Evolutionary conservation across 2,329 filamentous ascomycete species (phyloP).

Genomic region (Xylaria hypoxylon): DNA sequence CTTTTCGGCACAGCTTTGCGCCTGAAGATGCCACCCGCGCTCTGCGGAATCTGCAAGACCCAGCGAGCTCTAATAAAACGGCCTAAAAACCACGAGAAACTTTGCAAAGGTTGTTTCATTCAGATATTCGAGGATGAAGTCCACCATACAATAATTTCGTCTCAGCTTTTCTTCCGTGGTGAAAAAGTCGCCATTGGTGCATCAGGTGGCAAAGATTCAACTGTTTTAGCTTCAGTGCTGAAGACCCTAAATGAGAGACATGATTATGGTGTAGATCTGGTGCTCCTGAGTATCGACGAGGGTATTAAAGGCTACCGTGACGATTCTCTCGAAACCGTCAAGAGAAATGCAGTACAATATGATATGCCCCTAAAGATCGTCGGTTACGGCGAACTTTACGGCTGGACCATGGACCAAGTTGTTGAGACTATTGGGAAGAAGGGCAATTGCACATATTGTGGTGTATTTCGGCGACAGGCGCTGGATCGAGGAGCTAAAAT

Average conservation of each 20-base stretch:
- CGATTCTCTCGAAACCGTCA: constrained; percentile 95
- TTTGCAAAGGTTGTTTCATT: constrained; percentile 92
- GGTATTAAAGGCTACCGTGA: constrained; percentile 97
- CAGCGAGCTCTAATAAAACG: constrained; percentile 89
- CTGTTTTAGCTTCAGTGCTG: constrained; percentile 91
- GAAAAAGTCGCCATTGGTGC: constrained; percentile 95
- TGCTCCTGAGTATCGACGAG: constrained; percentile 93
- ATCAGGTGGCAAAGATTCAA: constrained; percentile 97
- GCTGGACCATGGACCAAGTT: constrained; percentile 99
- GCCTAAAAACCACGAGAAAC: constrained; percentile 93
- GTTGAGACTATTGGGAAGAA: constrained; percentile 97
- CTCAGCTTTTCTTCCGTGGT: constrained; percentile 82
- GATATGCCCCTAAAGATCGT: constrained; percentile 92
- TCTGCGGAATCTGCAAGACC: constrained; percentile 80
- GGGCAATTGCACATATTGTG: constrained; percentile 98
- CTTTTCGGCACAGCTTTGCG: neutral
- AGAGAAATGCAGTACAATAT: constrained; percentile 91
- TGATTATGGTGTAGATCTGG: constrained; percentile 84
- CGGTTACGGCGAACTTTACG: constrained; percentile 93
- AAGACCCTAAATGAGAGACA: constrained; percentile 94
- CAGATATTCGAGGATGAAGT: constrained; percentile 90
- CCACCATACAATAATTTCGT: constrained; percentile 88
- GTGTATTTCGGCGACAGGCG: constrained; percentile 93
- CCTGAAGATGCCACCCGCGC: constrained; percentile 75
- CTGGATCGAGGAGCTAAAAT: constrained; percentile 91